A percentile compares a stretch with the other conserved stretches of the same genome.
These are phyloP conservation scores for Wickerhamomyces chambardii DNA, from an alignment of 805 yeast genomes.

Conservation along the genomic window DNA sequence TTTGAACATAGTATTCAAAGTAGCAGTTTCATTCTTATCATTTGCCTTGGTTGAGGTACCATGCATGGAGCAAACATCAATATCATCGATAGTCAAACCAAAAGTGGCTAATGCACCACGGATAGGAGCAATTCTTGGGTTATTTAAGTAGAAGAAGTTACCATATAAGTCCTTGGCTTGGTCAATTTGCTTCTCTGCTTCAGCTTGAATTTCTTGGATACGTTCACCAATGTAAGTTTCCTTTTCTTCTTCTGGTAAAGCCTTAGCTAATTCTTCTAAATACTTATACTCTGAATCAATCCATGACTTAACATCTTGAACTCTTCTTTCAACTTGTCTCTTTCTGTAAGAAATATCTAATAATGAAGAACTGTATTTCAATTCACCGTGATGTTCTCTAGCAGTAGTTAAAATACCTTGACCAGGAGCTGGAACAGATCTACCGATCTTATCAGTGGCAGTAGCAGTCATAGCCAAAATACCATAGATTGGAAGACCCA, in stretches of 20 bases:
- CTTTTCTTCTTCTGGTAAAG: conserved; percentile 37
- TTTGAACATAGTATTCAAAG: conserved; percentile 85
- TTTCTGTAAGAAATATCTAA: conserved; percentile 89
- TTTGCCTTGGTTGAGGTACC: conserved; percentile 99
- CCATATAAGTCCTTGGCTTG: conserved; percentile 94
- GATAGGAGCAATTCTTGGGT: conserved; percentile 92
- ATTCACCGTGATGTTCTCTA: conserved; percentile 78
- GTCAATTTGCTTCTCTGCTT: conserved; percentile 74
- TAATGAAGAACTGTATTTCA: conserved; percentile 72
- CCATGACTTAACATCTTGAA: conserved; percentile 74
- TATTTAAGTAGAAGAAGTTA: conserved; percentile 84
- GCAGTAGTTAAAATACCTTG: conserved; percentile 98
- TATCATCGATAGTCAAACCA: conserved; percentile 88
- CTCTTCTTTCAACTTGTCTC: conserved; percentile 80
- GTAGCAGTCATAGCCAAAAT: conserved; percentile 91
- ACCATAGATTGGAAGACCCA: conserved; percentile 99
- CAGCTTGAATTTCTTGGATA: conserved; percentile 78
- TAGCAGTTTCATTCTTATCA: conserved; percentile 95
- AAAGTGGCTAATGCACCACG: conserved; percentile 96
- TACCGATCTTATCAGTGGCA: conserved; percentile 97
- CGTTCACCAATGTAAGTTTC: conserved; percentile 69
- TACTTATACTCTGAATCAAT: conserved; percentile 69
- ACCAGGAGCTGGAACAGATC: conserved; percentile 99
- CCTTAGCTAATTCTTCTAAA: conserved; percentile 63
- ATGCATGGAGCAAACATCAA: conserved; percentile 97